phyloP scores from a whole-genome alignment of 2,329 filamentous ascomycete species.

The Plenodomus lindquistii region DNA sequence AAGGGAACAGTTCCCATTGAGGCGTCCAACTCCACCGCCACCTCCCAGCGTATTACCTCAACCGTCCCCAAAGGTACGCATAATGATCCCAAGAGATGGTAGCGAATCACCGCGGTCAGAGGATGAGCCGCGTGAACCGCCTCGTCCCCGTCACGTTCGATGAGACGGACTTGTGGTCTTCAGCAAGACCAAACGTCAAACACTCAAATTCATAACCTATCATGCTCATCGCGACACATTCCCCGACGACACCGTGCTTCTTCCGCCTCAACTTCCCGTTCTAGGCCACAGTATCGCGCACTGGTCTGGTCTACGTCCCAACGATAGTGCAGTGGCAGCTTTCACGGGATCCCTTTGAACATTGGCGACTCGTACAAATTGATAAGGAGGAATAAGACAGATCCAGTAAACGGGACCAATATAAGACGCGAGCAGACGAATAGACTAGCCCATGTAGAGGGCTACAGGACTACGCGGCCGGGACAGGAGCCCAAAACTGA shows the following conservation, averaged over 20 bases:
- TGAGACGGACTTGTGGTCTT: not conserved
- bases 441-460: not conserved
- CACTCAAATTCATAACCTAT: not conserved
- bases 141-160: not conserved
- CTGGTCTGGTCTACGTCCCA: slow-evolving; percentile 16
- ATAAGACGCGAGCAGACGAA: not conserved
- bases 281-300: slow-evolving; percentile 17
- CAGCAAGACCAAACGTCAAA: not conserved
- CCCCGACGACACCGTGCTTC: slow-evolving; percentile 4
- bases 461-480: not conserved
- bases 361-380: slow-evolving; percentile 10
- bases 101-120: no score
- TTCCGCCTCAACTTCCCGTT: slow-evolving; percentile 15
- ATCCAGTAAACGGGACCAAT: not conserved
- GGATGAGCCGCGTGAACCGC: not conserved
- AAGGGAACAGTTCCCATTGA: no score
- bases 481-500: not conserved
- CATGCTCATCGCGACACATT: not conserved
- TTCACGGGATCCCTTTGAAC: slow-evolving; percentile 16
- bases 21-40: no score
- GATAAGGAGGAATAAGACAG: not conserved
- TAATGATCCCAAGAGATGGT: no score
- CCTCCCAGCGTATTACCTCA: no score
- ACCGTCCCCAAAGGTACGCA: no score
- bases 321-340: slow-evolving; percentile 9